Evolutionary conservation across 2,329 filamentous ascomycete species (phyloP).

Genomic region (Beauveria rudraprayagi): DNA sequence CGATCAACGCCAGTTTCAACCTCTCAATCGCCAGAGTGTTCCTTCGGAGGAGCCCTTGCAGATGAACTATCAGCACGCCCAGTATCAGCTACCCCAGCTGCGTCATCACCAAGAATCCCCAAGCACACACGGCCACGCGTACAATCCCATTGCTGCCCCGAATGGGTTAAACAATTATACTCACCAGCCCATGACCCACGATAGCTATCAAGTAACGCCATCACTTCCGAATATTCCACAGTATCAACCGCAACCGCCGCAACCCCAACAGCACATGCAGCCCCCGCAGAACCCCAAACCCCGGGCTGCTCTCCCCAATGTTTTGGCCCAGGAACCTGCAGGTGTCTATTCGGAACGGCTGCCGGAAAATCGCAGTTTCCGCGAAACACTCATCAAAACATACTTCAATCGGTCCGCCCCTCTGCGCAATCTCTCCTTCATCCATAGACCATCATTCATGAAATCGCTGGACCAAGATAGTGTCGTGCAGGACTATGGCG

Average conservation of each 20-base stretch:
- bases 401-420: conserved; percentile 19
- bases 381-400: conserved; percentile 12
- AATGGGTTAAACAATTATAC: conserved; percentile 1
- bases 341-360: conserved; percentile 14
- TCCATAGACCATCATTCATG: conserved; percentile 20
- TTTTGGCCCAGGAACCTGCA: not conserved
- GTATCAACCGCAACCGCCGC: conserved; percentile 1
- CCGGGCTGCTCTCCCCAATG: not conserved
- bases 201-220: not conserved
- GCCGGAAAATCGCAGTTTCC: conserved; percentile 14
- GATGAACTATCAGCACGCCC: not conserved
- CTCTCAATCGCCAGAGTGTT: conserved; percentile 3
- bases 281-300: not conserved
- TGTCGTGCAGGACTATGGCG: conserved; percentile 17
- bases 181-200: not conserved
- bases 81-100: conserved; percentile 5
- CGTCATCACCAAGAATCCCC: not conserved
- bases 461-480: conserved; percentile 16
- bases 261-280: conserved; percentile 3
- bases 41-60: not conserved
- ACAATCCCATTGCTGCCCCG: not conserved
- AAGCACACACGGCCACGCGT: not conserved
- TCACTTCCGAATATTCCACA: not conserved
- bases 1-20: conserved; percentile 10
- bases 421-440: conserved; percentile 18